Conservation (phyloP, 345 rosid genomes). For the Salix exigua region DNA sequence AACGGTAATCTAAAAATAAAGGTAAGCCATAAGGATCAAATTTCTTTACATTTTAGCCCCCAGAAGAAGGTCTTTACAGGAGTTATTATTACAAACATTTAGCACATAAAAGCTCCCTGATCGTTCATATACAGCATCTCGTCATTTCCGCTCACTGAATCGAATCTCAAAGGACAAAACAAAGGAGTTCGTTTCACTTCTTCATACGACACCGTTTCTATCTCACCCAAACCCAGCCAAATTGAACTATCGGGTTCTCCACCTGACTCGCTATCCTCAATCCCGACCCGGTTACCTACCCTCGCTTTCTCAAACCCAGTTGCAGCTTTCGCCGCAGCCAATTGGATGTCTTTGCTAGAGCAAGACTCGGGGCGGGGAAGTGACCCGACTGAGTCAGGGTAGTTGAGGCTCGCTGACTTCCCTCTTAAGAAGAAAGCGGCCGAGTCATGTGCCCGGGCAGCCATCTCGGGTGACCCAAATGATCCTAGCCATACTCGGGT, state of each 20-base stretch:
- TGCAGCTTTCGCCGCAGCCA: conserved; percentile 28
- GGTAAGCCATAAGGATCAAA: too few species aligned
- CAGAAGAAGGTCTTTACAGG: too few species aligned
- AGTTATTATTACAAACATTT: too few species aligned
- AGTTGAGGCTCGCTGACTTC: conserved; percentile 23
- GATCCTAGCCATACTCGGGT: conserved; percentile 34
- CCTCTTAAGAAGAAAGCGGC: conserved; percentile 33
- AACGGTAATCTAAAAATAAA: too few species aligned
- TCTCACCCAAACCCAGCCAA: conserved; percentile 2
- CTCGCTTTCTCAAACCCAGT: not conserved
- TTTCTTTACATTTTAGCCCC: too few species aligned
- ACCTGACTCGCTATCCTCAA: not conserved
- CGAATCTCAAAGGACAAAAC: conserved; percentile 9
- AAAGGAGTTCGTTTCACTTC: conserved; percentile 4
- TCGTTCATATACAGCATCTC: not conserved
- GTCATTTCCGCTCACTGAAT: conserved; percentile 5
- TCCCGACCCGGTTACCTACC: not conserved
- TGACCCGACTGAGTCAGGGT: conserved; percentile 20
- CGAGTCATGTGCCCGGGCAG: conserved; percentile 32
- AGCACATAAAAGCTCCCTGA: too few species aligned
- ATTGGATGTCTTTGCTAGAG: conserved; percentile 28
- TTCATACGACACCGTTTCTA: conserved; percentile 6
- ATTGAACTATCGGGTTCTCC: not conserved
- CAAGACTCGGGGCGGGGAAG: conserved; percentile 26
- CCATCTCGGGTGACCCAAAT: conserved; percentile 27